Base-by-base conservation (phyloP, 129 eudicot genomes). In the Escallonia herrerae region DNA sequence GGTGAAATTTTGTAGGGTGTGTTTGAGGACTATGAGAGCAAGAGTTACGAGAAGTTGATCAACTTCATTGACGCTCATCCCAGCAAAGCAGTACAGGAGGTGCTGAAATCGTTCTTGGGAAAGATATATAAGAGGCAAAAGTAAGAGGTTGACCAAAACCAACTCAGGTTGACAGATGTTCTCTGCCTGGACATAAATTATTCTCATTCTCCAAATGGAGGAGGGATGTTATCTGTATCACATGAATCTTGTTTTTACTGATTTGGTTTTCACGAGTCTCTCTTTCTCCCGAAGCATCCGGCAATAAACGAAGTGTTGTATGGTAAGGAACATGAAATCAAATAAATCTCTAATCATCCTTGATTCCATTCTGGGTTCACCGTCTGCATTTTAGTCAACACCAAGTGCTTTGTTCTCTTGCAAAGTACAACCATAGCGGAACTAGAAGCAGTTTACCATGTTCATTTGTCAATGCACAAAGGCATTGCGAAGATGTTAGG, bases 81-180 rank as follows among this genome's bases (percentile, higher is more conserved):
- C 3, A 86, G 81, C 82, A 72, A 79, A 67, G 82, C 85, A 3
- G 90, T 90, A 43, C 97, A 90, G 67, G 90, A 86, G 58, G 91
- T 90, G 33, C 52, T 90, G 74, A 90, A 77, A 69, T 90, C 91
- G 12, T 90, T 90, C 86, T 74, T 90, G 73, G 95, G 82, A 22
- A 90, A 90, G 81, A 90, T 90, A 61, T 90, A 90, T 72, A 81
- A 90, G 88, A 83, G 97, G 88, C 88, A 81, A 62, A 90, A 90
- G 81, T 90, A 76, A 64, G 45, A 60, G 38, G 11, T 63, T 56
- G 1, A 9, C 15, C 43, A 4, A 10, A 40, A 12, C 62, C 63
- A 40, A 52, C 41, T 62, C 15, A 46, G 9, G 61, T 66, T 45
- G 43, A 3, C 14, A 54, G 52, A 14, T 14, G 45, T 65, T 65